These are phyloP conservation scores for Apiotrichum akiyoshidainum DNA, from an alignment of 1,284 basidiomycete species.

Conservation along the genomic window DNA sequence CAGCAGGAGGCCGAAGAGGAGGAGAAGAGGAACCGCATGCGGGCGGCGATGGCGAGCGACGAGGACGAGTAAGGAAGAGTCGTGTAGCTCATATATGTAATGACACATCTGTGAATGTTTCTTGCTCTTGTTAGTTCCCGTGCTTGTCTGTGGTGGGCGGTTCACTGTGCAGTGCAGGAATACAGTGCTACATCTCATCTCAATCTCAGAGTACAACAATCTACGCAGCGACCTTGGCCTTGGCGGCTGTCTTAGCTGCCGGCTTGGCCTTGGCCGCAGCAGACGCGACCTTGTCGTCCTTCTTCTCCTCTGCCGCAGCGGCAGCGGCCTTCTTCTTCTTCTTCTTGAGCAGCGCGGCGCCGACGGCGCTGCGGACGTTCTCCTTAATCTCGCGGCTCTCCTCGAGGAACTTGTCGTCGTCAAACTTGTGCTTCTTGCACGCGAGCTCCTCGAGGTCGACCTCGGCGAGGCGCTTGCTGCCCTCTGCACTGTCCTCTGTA, in stretches of 20 bases:
- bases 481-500: slow-evolving; percentile 20
- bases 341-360: slow-evolving; percentile 54
- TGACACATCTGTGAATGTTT: background rate
- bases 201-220: background rate
- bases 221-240: slow-evolving; percentile 20
- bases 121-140: background rate
- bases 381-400: slow-evolving; percentile 90
- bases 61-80: slow-evolving; percentile 10
- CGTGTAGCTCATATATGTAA: slow-evolving; percentile 5
- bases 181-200: background rate
- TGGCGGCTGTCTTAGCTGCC: slow-evolving; percentile 14
- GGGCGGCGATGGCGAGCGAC: slow-evolving; percentile 28
- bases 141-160: too few species aligned
- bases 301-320: too few species aligned
- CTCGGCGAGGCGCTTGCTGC: slow-evolving; percentile 51
- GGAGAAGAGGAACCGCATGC: slow-evolving; percentile 25
- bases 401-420: slow-evolving; percentile 88
- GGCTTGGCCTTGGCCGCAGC: slow-evolving; percentile 31
- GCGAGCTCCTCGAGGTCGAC: slow-evolving; percentile 54
- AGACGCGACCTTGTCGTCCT: too few species aligned
- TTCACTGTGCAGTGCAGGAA: too few species aligned
- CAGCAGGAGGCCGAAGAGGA: slow-evolving; percentile 28
- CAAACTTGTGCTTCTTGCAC: slow-evolving; percentile 81
- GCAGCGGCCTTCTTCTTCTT: slow-evolving; percentile 20
- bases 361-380: slow-evolving; percentile 84